A percentile compares a stretch with the other conserved stretches of the same genome.
These are phyloP conservation scores for Erodium moschatum DNA, from an alignment of 441 rosid species.

Conservation along the genomic window DNA sequence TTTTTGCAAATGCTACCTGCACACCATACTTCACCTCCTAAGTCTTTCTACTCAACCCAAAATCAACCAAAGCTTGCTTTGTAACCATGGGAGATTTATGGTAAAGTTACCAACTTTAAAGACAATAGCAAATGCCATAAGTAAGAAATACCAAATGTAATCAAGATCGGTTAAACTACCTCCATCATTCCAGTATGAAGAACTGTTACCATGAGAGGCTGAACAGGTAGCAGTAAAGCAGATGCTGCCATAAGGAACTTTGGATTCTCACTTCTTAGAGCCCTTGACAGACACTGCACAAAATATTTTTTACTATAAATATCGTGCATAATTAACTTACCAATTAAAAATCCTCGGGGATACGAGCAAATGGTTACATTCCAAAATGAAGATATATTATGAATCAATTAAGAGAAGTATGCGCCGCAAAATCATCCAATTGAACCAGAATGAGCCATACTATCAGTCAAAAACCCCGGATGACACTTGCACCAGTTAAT, in stretches of 20 bases:
- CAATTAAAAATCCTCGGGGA: background rate
- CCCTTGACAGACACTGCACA: conserved; percentile 77
- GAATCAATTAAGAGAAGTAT: background rate
- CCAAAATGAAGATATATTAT: background rate
- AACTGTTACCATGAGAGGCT: conserved; percentile 87
- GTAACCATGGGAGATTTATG: too few species aligned
- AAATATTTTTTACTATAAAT: background rate
- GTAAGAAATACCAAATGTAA: too few species aligned
- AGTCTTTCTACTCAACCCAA: too few species aligned
- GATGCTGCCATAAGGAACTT: conserved; percentile 90
- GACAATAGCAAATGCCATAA: too few species aligned
- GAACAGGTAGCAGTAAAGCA: conserved; percentile 69
- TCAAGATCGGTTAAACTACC: too few species aligned
- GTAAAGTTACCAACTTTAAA: too few species aligned
- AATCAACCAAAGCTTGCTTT: too few species aligned
- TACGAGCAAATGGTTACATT: background rate
- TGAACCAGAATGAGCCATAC: background rate
- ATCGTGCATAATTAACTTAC: background rate
- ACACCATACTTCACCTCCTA: background rate
- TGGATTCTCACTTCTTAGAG: conserved; percentile 72
- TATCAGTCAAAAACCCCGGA: background rate
- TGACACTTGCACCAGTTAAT: background rate
- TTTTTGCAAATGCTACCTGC: conserved; percentile 77
- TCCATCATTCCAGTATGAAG: conserved; percentile 95
- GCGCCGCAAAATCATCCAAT: background rate